Percentiles rank a stretch among this genome's conserved stretches.
Evolutionary conservation across 768 basidiomycete species (phyloP).

Genomic region (Boletus pseudo-olivaceus): DNA sequence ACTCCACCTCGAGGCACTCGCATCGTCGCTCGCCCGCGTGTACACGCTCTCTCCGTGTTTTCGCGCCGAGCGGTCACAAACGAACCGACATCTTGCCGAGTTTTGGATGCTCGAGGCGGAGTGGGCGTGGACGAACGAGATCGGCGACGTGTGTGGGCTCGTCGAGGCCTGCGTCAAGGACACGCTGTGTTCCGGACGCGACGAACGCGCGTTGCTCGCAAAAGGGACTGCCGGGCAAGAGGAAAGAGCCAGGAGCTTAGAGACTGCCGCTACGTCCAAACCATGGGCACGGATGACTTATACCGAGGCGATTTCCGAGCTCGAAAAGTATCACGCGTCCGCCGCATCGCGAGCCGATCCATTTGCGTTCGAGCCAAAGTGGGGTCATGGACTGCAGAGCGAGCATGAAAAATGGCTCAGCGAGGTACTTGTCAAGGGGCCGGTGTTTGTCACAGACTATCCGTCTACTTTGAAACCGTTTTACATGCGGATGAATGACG

Average conservation of each 20-base stretch:
- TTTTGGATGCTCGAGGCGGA: slow-evolving; percentile 99
- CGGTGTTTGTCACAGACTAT: slow-evolving; percentile 91
- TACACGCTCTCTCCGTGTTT: slow-evolving; percentile 95
- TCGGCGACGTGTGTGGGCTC: slow-evolving; percentile 51
- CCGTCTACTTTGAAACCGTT: slow-evolving; percentile 84
- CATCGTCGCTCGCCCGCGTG: slow-evolving; percentile 72
- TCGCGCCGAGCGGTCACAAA: slow-evolving; percentile 86
- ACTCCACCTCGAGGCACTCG: slow-evolving; percentile 88
- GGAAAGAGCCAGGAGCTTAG: slow-evolving; percentile 33
- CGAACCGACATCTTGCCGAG: slow-evolving; percentile 90
- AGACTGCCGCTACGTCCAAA: slow-evolving; percentile 32
- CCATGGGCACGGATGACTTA: slow-evolving; percentile 79
- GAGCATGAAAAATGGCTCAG: slow-evolving; percentile 95
- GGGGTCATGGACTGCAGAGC: slow-evolving; percentile 74
- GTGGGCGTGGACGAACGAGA: slow-evolving; percentile 56
- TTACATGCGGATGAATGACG: slow-evolving; percentile 82
- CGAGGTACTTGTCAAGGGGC: slow-evolving; percentile 59
- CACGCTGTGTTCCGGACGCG: slow-evolving; percentile 32
- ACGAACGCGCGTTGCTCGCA: slow-evolving; percentile 33
- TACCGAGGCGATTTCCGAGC: slow-evolving; percentile 62
- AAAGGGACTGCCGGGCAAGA: slow-evolving; percentile 34
- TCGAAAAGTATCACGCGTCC: slow-evolving; percentile 38
- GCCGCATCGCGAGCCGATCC: slow-evolving; percentile 17
- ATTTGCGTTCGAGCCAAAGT: slow-evolving; percentile 59
- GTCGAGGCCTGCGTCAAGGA: slow-evolving; percentile 54